phyloP scores from a whole-genome alignment of 768 basidiomycete genomes.

The Exidia glandulosa region DNA sequence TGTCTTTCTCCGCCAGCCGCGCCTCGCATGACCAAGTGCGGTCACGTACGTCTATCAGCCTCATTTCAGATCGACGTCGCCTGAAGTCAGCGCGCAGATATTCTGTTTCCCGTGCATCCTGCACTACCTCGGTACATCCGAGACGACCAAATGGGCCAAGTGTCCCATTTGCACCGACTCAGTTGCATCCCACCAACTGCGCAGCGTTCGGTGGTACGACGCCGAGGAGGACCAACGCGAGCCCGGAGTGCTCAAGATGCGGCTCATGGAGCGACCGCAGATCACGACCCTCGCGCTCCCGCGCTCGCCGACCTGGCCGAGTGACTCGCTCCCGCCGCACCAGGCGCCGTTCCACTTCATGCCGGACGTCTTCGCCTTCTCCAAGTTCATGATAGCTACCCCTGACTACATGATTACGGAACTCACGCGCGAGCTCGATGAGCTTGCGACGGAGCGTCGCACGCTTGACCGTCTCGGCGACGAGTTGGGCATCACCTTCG shows the following conservation, averaged over 20 bases:
- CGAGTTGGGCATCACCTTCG: conserved; percentile 64
- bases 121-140: conserved; percentile 76
- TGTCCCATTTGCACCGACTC: conserved; percentile 98
- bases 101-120: conserved; percentile 93
- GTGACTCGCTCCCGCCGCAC: conserved; percentile 81
- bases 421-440: conserved; percentile 60
- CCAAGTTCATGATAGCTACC: conserved; percentile 95
- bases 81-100: conserved; percentile 38
- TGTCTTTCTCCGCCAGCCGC: conserved; percentile 86
- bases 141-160: conserved; percentile 74
- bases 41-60: conserved; percentile 61
- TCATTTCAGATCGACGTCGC: background rate
- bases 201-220: conserved; percentile 86
- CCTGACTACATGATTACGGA: conserved; percentile 71
- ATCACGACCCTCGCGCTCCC: conserved; percentile 93
- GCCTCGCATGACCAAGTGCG: conserved; percentile 92
- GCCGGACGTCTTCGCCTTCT: conserved; percentile 76
- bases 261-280: conserved; percentile 84
- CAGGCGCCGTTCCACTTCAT: conserved; percentile 94
- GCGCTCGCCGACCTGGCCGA: conserved; percentile 86
- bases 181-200: conserved; percentile 79
- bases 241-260: conserved; percentile 48
- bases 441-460: conserved; percentile 60
- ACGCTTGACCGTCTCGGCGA: conserved; percentile 59
- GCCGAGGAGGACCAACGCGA: conserved; percentile 19